phyloP scores from a whole-genome alignment of 305 asterid genomes.

The Fraxinus angustifolia region DNA sequence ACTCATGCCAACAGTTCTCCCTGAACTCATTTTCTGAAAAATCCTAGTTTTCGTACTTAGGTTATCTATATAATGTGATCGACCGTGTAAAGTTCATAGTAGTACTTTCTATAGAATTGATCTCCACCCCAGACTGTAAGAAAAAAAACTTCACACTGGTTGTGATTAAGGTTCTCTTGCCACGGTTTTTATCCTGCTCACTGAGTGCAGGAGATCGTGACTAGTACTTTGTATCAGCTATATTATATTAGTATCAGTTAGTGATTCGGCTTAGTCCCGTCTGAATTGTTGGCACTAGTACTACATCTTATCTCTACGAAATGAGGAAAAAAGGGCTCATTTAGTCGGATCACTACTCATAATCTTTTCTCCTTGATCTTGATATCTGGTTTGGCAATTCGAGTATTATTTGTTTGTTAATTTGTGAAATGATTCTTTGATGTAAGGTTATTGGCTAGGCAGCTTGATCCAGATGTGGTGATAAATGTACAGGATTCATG shows the following conservation, averaged over 20 bases:
- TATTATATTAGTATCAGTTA: no score
- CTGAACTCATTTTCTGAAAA: neutral
- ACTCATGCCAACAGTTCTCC: neutral
- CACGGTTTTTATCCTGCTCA: no score
- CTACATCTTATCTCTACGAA: neutral
- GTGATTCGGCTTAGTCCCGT: neutral
- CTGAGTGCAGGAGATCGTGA: no score
- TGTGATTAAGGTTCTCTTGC: no score
- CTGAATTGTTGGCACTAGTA: neutral
- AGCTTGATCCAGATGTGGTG: conserved; percentile 40
- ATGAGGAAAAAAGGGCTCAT: neutral
- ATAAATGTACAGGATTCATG: conserved; percentile 32
- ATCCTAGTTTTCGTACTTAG: neutral
- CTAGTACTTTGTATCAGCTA: neutral
- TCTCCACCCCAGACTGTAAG: no score
- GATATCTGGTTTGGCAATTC: neutral
- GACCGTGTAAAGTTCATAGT: neutral
- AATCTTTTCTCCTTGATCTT: neutral
- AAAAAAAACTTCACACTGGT: no score
- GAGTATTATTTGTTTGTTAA: neutral
- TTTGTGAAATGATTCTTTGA: neutral
- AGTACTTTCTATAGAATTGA: neutral
- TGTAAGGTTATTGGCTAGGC: conserved; percentile 31
- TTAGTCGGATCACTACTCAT: neutral
- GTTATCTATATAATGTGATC: neutral